Evolutionary conservation across 495 filamentous ascomycete species (phyloP), one percentile per base, ranked within the genome.

Genomic region (Clavariopsis aquatica): DNA sequence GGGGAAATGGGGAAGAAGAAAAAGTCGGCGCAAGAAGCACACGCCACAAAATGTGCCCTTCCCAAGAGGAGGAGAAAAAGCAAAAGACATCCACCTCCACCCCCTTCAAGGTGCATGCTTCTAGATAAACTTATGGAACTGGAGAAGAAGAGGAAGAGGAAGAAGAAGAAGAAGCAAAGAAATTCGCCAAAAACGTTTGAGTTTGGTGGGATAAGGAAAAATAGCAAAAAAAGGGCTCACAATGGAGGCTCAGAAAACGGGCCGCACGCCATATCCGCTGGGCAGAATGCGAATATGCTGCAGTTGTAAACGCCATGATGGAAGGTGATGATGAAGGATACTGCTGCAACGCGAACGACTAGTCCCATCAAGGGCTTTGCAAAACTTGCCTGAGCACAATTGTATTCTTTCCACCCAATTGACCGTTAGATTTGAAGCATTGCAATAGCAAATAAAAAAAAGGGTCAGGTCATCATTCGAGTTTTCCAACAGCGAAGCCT

Each of bases 371-470:
- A 27, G 20, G 12, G 47, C 12, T 24, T 4, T 22, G 19, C 5
- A 49, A 19, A 24, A 49, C 29, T 34, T 60, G 58, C 41, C 29
- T 31, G 58, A 12, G 15, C 20, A 43, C 22, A 29, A 52, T 61
- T 52, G 29, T 46, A 45, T 19, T 41, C 27, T 23, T 5, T 2
- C 8, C 5, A 2, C 13, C 12, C 7, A 36, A 41, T 23, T n/a
- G 13, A 49, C 20, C 47, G 24, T 22, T 15, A n/a, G 23, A 24
- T n/a, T 23, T 24, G 47, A 2, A 49, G 47, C 9, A 9, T 56
- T 56, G 22, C n/a, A n/a, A n/a, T n/a, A n/a, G n/a, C 54, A 22
- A 4, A 43, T 8, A 10, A 3, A 17, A 9, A 6, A 43, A 43
- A 9, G 17, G 4, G 9, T 65, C 7, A 12, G 5, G 22, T 43